Conservation (phyloP, 2,329 filamentous ascomycete species). For the Lasiodiplodia theobromae region DNA sequence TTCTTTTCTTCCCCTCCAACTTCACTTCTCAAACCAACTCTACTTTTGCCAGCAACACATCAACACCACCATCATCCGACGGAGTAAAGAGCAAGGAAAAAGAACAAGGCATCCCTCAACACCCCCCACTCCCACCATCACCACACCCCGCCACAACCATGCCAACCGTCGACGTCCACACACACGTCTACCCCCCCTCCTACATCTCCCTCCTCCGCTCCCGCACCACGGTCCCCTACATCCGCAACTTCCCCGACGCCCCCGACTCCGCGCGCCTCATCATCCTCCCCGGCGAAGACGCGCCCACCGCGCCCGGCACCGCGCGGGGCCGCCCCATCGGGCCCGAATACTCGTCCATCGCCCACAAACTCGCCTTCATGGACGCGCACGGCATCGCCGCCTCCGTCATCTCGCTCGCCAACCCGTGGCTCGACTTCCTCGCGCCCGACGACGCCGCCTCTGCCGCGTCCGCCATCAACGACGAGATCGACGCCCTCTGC, state of each 20-base stretch:
- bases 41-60: not conserved
- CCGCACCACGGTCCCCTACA: conserved; percentile 71
- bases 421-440: conserved; percentile 93
- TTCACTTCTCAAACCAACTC: not conserved
- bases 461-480: conserved; percentile 74
- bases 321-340: conserved; percentile 83
- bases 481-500: conserved; percentile 79
- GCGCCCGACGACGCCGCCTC: conserved; percentile 64
- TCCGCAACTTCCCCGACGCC: conserved; percentile 67
- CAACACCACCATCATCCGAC: not conserved
- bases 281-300: conserved; percentile 66
- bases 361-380: conserved; percentile 87
- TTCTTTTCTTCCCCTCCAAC: not conserved
- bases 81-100: not conserved
- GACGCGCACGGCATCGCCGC: conserved; percentile 79
- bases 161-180: conserved; percentile 66
- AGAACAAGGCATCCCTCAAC: not conserved
- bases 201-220: conserved; percentile 65
- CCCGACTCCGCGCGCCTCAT: conserved; percentile 67
- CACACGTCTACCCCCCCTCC: conserved; percentile 67
- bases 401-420: conserved; percentile 87
- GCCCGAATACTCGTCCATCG: conserved; percentile 80
- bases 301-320: conserved; percentile 56
- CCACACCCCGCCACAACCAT: conserved; percentile 35
- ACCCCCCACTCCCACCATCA: not conserved